Percentiles rank a stretch among this genome's conserved stretches.
Conservation (phyloP, 257 asterid species). For the Asclepias syriaca region DNA sequence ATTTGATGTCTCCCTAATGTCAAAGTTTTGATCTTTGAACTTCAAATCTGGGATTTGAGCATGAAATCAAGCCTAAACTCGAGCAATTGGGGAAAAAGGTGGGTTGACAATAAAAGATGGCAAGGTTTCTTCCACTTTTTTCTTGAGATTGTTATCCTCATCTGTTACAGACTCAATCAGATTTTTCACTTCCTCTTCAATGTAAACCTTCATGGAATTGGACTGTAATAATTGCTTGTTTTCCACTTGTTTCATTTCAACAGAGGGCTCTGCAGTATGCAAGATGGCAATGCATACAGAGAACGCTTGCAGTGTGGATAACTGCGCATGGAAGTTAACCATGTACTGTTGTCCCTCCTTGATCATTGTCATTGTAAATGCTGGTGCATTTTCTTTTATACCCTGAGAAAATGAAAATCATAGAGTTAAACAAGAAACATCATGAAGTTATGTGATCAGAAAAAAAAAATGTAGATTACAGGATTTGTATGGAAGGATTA, state of each 20-base stretch:
- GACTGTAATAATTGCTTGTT: constrained; percentile 38
- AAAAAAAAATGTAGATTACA: neutral
- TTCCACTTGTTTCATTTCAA: constrained; percentile 37
- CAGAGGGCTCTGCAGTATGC: constrained; percentile 61
- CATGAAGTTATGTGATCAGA: neutral
- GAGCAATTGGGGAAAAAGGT: constrained; percentile 84
- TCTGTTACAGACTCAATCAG: constrained; percentile 44
- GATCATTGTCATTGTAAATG: constrained; percentile 46
- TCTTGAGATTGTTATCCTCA: constrained; percentile 41
- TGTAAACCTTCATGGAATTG: constrained; percentile 47
- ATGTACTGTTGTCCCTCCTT: constrained; percentile 65
- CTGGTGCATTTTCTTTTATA: constrained; percentile 46
- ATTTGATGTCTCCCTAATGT: neutral
- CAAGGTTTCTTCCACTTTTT: constrained; percentile 42
- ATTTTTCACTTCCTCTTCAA: constrained; percentile 49
- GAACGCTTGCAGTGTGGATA: constrained; percentile 85
- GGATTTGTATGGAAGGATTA: constrained; percentile 20
- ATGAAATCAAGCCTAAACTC: constrained; percentile 42
- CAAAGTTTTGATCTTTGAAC: neutral
- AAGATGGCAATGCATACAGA: constrained; percentile 66
- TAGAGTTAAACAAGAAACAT: no score
- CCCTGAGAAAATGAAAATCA: constrained; percentile 44
- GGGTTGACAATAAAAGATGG: constrained; percentile 71
- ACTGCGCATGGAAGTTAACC: constrained; percentile 80
- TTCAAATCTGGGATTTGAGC: neutral